Conservation (phyloP, 2,329 filamentous ascomycete species). For the Fusarium brachygibbosum region DNA sequence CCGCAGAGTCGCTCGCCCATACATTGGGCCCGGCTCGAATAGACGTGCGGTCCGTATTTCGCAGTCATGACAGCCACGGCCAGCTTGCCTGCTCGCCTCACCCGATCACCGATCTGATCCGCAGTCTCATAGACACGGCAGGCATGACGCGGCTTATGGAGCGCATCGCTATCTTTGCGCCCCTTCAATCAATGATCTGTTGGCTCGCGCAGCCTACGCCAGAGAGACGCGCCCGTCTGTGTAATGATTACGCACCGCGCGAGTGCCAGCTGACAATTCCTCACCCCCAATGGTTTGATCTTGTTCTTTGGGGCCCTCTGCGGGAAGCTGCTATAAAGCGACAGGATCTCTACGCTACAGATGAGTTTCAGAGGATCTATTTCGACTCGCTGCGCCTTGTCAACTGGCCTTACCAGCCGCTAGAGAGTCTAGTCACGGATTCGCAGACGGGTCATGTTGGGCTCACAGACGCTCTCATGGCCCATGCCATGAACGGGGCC, state of each 20-base stretch:
- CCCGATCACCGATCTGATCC: conserved; percentile 51
- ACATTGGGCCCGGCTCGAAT: conserved; percentile 53
- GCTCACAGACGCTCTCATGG: conserved; percentile 39
- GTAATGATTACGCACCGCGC: conserved; percentile 45
- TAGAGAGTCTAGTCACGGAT: conserved; percentile 38
- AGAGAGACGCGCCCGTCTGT: conserved; percentile 47
- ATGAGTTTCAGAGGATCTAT: conserved; percentile 55
- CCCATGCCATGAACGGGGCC: conserved; percentile 37
- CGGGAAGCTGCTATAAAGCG: conserved; percentile 54
- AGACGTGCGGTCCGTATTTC: conserved; percentile 53
- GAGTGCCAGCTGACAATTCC: conserved; percentile 48
- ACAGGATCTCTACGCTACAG: conserved; percentile 55
- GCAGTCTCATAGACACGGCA: conserved; percentile 50
- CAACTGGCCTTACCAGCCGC: conserved; percentile 52
- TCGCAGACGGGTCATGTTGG: conserved; percentile 40
- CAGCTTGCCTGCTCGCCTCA: conserved; percentile 47
- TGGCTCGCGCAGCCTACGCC: conserved; percentile 53
- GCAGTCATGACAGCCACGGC: conserved; percentile 42
- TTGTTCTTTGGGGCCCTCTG: conserved; percentile 52
- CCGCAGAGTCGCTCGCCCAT: conserved; percentile 46
- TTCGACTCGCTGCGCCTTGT: conserved; percentile 51
- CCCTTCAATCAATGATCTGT: conserved; percentile 50
- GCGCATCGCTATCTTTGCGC: conserved; percentile 52
- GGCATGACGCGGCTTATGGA: conserved; percentile 50
- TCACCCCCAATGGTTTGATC: conserved; percentile 53